phyloP scores from a whole-genome alignment of 2,329 filamentous ascomycete genomes.

The Alternaria infectoria region DNA sequence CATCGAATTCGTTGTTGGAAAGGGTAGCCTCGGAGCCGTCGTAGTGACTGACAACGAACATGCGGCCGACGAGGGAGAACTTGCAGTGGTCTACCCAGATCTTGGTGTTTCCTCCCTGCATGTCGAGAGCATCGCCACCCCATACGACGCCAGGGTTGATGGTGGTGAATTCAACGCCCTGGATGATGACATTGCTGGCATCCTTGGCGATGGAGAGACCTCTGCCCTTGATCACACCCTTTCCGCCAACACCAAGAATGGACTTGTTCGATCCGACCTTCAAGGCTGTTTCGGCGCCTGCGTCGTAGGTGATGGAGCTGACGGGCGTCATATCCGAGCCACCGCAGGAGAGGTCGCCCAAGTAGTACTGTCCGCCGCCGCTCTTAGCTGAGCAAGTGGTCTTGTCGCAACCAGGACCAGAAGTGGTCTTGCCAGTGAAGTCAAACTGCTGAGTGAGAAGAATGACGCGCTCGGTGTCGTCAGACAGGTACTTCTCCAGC shows the following conservation, averaged over 20 bases:
- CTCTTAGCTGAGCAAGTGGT: constrained; percentile 18
- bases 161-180: constrained; percentile 49
- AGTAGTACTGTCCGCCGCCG: constrained; percentile 27
- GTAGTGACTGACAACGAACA: constrained; percentile 50
- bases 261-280: constrained; percentile 52
- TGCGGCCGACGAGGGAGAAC: constrained; percentile 54
- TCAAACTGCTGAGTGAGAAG: constrained; percentile 31
- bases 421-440: constrained; percentile 31
- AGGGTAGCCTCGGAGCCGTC: constrained; percentile 51
- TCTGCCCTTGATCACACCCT: constrained; percentile 52
- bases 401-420: constrained; percentile 29
- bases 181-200: constrained; percentile 48
- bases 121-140: constrained; percentile 49
- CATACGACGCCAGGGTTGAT: constrained; percentile 50
- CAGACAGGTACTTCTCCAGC: constrained; percentile 26
- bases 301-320: constrained; percentile 44
- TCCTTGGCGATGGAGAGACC: constrained; percentile 46
- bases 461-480: constrained; percentile 28
- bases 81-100: constrained; percentile 51
- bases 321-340: constrained; percentile 21
- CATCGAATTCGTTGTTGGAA: constrained; percentile 57
- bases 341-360: constrained; percentile 30
- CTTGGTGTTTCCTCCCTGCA: constrained; percentile 41
- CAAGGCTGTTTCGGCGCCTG: constrained; percentile 37
- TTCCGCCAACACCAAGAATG: constrained; percentile 49